Base-by-base conservation (phyloP, 306 rosid genomes). In the Inga laurina region DNA sequence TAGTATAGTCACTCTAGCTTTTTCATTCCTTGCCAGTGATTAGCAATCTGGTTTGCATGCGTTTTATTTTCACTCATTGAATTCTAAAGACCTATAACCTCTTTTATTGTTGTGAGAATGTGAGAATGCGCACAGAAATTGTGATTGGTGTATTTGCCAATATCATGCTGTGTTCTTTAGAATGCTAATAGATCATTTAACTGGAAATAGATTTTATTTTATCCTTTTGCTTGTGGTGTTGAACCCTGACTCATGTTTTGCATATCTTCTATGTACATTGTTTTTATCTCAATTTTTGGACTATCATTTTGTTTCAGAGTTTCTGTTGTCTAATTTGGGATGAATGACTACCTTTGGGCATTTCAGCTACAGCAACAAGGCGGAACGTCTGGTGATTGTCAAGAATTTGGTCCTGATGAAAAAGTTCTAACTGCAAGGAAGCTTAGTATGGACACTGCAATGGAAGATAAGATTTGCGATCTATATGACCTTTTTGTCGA, bases 401-500 rank as follows among this genome's bases (percentile, higher is more conserved):
- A 92, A 85, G 97, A 94, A 85, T 80, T 76, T 74, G 86, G 91
- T 68, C 83, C 90, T 75, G 94, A 92, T 82, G 95, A 89, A 61
- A 94, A 91, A 86, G 81, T 88, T 80, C 82, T 32, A 59, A 77
- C 88, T 10, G 87, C 87, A 86, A 87, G 81, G 79, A 92, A 87
- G 88, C 86, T 91, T 86, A 85, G 83, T 51, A 90, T 94, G 97
- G 99, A 94, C 78, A 83, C 93, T 82, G 84, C 90, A 57, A 56
- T 97, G 90, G 99, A 97, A 90, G 99, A 97, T 80, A 97, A 90
- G 89, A 97, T 97, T 86, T 97, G 99, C 91, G 99, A 97, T 81
- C 98, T 97, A 79, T 97, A 94, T 79, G 97, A 97, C 88, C 93
- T 94, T 88, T 97, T 89, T 85, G 97, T 90, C 80, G 99, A 97